Evolutionary conservation across 1,139 yeast species (phyloP), one percentile per base, ranked within the genome.

Genomic region (Candida sp.): DNA sequence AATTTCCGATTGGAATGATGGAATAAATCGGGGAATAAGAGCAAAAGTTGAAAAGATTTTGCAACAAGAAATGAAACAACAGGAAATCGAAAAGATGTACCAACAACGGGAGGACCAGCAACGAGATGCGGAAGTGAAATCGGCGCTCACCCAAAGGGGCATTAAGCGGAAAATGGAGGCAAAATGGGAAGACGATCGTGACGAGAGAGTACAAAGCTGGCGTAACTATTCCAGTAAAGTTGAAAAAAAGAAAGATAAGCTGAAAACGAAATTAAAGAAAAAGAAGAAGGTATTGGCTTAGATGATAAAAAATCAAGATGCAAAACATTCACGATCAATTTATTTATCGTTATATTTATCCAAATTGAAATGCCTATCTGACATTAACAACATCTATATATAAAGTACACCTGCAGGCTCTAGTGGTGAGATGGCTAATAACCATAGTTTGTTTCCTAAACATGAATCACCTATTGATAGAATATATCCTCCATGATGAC

Each of bases 161-260:
- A 50, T 60, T 35, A 68, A 71, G 48, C 62, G 64, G 40, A 66
- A 73, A 45, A 50, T 68, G 48, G 78, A 77, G 37, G 60, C 70
- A 44, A 68, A 70, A 29, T 84, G 91, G 91, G 90, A 83, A 53
- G 79, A 77, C 43, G 73, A 73, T 15, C 50, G 89, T 43, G 89
- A 82, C 42, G 60, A 61, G 3, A 62, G 91, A 37, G 88, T 84
- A 6, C 64, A 65, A 21, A 79, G 70, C 54, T 84, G 91, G 91
- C 64, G 89, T 42, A 63, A 60, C 6, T 84, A 77, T 55, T 62
- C 68, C 11, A 61, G 68, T 32, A 72, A 71, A 48, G 64, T 68
- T 21, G 74, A 70, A 39, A 73, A 73, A 55, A 73, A 71, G 55
- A 69, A 64, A 55, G 63, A 58, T 49, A 67, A 64, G 47, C 71